Percentiles rank a stretch among this genome's conserved stretches.
phyloP scores from a whole-genome alignment of 2,329 filamentous ascomycete species.

The Claviceps monticola region DNA sequence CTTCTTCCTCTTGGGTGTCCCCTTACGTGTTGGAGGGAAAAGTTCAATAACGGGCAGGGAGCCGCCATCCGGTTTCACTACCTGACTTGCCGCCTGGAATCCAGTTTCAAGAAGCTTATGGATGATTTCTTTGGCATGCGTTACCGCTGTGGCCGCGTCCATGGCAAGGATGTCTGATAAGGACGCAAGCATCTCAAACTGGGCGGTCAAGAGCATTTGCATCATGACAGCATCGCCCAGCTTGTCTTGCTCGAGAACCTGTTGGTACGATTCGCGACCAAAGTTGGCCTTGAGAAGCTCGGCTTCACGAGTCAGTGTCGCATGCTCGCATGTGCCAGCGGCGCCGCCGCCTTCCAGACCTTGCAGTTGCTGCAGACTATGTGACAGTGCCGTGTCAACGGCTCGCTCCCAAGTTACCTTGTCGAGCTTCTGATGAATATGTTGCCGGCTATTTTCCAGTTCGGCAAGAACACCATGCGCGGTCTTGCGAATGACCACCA shows the following conservation, averaged over 20 bases:
- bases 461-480: conserved; percentile 81
- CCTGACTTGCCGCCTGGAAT: conserved; percentile 59
- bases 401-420: conserved; percentile 77
- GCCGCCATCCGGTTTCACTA: conserved; percentile 75
- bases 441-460: conserved; percentile 77
- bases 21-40: conserved; percentile 55
- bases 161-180: conserved; percentile 71
- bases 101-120: conserved; percentile 66
- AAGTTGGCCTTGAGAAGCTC: conserved; percentile 76
- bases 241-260: conserved; percentile 75
- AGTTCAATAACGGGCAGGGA: conserved; percentile 44
- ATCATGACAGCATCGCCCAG: conserved; percentile 62
- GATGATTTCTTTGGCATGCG: conserved; percentile 65
- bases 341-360: conserved; percentile 27
- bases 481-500: conserved; percentile 69
- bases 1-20: conserved; percentile 67
- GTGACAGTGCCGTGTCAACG: conserved; percentile 76
- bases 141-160: conserved; percentile 69
- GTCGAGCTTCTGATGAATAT: conserved; percentile 72
- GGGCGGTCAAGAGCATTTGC: conserved; percentile 73
- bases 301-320: conserved; percentile 64
- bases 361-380: conserved; percentile 67
- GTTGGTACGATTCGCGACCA: conserved; percentile 62
- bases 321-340: conserved; percentile 46
- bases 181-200: conserved; percentile 81